Percentiles rank a stretch among this genome's conserved stretches.
phyloP scores from a whole-genome alignment of 257 asterid genomes.

The Nicotiana knightiana region DNA sequence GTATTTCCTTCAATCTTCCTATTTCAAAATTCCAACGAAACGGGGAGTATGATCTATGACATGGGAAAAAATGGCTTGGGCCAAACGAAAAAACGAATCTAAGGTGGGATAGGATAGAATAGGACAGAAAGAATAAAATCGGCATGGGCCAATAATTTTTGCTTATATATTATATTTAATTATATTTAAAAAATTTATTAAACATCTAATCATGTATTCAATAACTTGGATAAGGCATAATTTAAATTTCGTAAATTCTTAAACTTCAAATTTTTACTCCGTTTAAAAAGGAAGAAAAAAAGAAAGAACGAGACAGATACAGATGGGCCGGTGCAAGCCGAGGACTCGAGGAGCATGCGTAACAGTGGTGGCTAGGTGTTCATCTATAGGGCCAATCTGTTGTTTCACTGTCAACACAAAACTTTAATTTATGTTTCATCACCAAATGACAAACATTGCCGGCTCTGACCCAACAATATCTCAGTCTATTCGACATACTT shows the following conservation, averaged over 20 bases:
- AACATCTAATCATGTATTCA: no score
- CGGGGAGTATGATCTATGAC: neutral
- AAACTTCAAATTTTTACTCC: no score
- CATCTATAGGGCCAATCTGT: neutral
- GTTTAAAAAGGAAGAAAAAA: fast-evolving
- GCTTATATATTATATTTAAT: no score
- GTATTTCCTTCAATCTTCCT: no score
- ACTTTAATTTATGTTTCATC: neutral
- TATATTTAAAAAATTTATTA: no score
- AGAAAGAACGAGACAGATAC: neutral
- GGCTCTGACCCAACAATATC: neutral
- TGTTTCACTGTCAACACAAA: neutral
- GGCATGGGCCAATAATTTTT: no score
- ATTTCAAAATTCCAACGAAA: neutral
- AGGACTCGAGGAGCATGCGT: neutral
- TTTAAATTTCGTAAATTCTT: no score
- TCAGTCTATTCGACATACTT: neutral
- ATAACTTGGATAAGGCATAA: no score
- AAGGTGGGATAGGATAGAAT: no score
- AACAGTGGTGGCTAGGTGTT: neutral
- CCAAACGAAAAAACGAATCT: neutral
- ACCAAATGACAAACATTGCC: neutral
- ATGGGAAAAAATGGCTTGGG: neutral
- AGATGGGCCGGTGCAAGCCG: neutral
- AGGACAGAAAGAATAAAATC: no score